Conservation (phyloP, 148 eudicot species). For the Rhododendron williamsianum region DNA sequence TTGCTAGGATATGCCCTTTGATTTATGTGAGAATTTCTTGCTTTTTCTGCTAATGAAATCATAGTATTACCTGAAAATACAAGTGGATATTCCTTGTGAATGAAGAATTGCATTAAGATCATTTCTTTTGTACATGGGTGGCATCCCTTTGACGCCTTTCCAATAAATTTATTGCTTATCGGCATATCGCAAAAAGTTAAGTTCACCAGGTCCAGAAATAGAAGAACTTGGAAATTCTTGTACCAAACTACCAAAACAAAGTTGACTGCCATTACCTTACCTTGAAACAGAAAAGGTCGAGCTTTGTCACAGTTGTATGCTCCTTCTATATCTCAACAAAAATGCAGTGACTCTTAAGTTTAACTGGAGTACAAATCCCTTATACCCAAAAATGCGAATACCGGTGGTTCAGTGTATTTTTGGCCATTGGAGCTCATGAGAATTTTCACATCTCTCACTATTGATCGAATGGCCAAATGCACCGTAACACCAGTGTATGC, state of each 20-base stretch:
- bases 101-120: neutral
- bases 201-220: neutral
- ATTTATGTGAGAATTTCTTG: neutral
- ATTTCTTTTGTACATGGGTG: neutral
- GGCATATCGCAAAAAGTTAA: neutral
- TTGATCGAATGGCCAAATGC: neutral
- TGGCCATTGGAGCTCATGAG: neutral
- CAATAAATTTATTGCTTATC: neutral
- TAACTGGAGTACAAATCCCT: neutral
- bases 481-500: neutral
- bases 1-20: neutral
- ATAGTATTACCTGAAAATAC: neutral
- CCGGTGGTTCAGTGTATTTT: neutral
- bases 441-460: neutral
- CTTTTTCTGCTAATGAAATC: neutral
- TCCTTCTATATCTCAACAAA: neutral
- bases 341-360: neutral
- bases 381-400: neutral
- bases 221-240: neutral
- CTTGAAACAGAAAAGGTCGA: neutral
- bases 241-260: neutral
- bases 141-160: neutral
- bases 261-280: neutral
- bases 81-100: neutral
- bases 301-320: neutral